A percentile compares a stretch with the other conserved stretches of the same genome.
phyloP scores from a whole-genome alignment of 23 red algal genomes.

The Pyropia yezoensis region DNA sequence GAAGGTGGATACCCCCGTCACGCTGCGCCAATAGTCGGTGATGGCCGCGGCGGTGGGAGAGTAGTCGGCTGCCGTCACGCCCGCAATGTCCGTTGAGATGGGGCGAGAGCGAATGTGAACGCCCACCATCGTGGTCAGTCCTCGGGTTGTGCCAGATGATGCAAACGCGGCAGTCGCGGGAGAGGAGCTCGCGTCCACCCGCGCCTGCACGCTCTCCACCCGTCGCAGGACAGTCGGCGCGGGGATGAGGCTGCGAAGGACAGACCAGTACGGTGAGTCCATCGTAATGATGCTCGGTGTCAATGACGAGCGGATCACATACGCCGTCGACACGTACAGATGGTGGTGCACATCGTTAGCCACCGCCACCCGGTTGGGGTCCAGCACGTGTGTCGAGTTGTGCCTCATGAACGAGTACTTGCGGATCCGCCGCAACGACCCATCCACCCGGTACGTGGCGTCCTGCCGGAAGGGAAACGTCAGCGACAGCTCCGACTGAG shows the following conservation, averaged over 20 bases:
- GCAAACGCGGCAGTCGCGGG: too few relatives aligned
- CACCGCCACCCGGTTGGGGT: slow-evolving; percentile 20
- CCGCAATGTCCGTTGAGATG: slow-evolving; percentile 53
- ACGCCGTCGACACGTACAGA: slow-evolving; percentile 47
- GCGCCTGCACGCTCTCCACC: too few relatives aligned
- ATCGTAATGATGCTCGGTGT: slow-evolving; percentile 54
- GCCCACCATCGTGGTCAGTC: slow-evolving; percentile 30
- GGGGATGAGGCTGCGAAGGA: too few relatives aligned
- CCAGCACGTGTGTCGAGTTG: slow-evolving; percentile 20
- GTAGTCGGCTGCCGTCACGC: slow-evolving; percentile 44
- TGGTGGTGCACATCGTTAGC: slow-evolving; percentile 21
- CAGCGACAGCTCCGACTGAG: slow-evolving; percentile 12
- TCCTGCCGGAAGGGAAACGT: slow-evolving; percentile 19
- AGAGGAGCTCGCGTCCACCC: too few relatives aligned
- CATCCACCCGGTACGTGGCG: slow-evolving; percentile 12
- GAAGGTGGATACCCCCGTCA: slow-evolving; percentile 48
- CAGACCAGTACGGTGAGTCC: slow-evolving; percentile 39
- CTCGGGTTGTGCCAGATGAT: too few relatives aligned
- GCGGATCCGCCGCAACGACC: slow-evolving; percentile 25
- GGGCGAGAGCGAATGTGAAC: slow-evolving; percentile 52
- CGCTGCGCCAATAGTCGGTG: slow-evolving; percentile 46
- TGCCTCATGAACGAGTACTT: slow-evolving; percentile 56
- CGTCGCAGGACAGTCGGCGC: too few relatives aligned
- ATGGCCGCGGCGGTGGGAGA: slow-evolving; percentile 15
- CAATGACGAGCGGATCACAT: slow-evolving; percentile 54